Percentiles rank a stretch among this genome's conserved stretches.
These are phyloP conservation scores for Bacidia rubella DNA, from an alignment of 495 filamentous ascomycete species.

Conservation along the genomic window DNA sequence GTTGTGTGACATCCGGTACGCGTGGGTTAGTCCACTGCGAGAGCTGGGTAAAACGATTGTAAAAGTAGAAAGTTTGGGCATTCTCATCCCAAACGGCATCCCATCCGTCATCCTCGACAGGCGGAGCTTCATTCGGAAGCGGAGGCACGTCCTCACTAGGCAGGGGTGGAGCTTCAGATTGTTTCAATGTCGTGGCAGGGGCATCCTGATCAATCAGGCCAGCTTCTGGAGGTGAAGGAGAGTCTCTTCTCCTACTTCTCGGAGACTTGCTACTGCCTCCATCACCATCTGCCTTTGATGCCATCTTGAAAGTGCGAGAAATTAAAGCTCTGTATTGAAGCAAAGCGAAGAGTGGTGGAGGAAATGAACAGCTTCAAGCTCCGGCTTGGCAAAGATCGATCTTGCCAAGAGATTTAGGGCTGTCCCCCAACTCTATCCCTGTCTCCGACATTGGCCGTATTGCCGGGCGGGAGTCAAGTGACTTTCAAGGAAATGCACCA, in stretches of 20 bases:
- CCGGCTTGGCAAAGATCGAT: neutral
- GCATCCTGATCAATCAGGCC: conserved; percentile 1
- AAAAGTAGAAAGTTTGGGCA: conserved; percentile 70
- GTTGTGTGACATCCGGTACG: conserved; percentile 34
- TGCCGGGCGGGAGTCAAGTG: neutral
- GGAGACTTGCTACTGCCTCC: neutral
- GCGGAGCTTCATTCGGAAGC: conserved; percentile 39
- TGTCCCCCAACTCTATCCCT: neutral
- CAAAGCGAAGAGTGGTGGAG: too few relatives aligned
- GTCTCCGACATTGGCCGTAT: neutral
- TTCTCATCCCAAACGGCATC: conserved; percentile 66
- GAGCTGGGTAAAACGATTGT: conserved; percentile 63
- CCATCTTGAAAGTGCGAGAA: neutral
- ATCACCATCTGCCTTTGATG: neutral
- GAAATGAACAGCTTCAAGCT: too few relatives aligned
- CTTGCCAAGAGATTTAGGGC: neutral
- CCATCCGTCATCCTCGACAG: conserved; percentile 69
- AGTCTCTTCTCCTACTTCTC: neutral
- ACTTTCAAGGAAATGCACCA: neutral
- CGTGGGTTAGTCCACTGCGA: conserved; percentile 89
- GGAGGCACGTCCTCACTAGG: conserved; percentile 38
- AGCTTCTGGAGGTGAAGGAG: neutral
- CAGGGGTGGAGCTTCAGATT: conserved; percentile 30
- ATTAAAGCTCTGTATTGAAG: too few relatives aligned
- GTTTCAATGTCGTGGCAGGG: neutral